Evolutionary conservation across 495 filamentous ascomycete species (phyloP).

Genomic region (Ramalina intermedia): DNA sequence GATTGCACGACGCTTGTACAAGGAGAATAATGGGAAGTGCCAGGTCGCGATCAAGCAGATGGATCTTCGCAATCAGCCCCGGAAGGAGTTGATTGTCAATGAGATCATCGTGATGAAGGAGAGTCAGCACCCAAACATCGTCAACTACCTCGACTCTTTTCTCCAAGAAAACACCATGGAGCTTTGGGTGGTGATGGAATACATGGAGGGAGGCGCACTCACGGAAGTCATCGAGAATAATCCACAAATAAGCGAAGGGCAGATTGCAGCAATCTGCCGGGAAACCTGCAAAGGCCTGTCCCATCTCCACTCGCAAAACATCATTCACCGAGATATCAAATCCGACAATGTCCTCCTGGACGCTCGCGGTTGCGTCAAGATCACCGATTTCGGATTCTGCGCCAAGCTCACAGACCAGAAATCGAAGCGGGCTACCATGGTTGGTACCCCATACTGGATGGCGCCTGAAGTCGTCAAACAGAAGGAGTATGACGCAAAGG

Average conservation of each 20-base stretch:
- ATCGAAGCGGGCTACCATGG: slow-evolving; percentile 96
- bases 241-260: slow-evolving; percentile 74
- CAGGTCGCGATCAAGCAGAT: slow-evolving; percentile 99
- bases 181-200: slow-evolving; percentile 99
- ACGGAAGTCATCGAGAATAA: slow-evolving; percentile 99
- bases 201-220: slow-evolving; percentile 95
- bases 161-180: slow-evolving; percentile 83
- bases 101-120: slow-evolving; percentile 99
- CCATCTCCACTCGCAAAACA: slow-evolving; percentile 86
- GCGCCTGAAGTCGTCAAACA: slow-evolving; percentile 98
- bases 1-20: slow-evolving; percentile 50
- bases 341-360: slow-evolving; percentile 94
- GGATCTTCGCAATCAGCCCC: slow-evolving; percentile 91
- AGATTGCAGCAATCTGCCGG: slow-evolving; percentile 91
- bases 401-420: slow-evolving; percentile 96
- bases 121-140: slow-evolving; percentile 92
- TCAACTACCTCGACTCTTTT: slow-evolving; percentile 97
- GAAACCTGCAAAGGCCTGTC: slow-evolving; percentile 96
- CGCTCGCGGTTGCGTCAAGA: slow-evolving; percentile 89
- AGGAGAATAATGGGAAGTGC: slow-evolving; percentile 51
- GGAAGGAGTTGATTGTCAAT: slow-evolving; percentile 97
- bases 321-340: slow-evolving; percentile 99
- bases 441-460: slow-evolving; percentile 99
- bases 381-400: slow-evolving; percentile 98
- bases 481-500: slow-evolving; percentile 95